Evolutionary conservation across 257 asterid species (phyloP).

Genomic region (Salvia splendens): DNA sequence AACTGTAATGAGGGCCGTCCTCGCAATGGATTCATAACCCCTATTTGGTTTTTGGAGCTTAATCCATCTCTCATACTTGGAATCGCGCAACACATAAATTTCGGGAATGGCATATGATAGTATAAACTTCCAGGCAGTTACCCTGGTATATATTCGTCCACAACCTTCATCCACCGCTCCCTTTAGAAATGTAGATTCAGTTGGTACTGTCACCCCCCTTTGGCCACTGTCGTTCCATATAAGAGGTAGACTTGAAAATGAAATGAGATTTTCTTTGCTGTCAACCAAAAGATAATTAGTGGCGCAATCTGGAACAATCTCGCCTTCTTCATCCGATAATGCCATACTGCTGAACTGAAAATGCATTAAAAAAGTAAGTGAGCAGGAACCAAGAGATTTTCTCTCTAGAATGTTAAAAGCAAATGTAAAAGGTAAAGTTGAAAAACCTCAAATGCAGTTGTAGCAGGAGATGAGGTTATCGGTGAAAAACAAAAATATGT

Average conservation of each 20-base stretch:
- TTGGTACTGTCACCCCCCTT: conserved; percentile 15
- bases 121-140: conserved; percentile 63
- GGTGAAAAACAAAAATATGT: neutral
- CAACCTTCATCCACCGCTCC: conserved; percentile 51
- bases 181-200: conserved; percentile 38
- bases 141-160: conserved; percentile 45
- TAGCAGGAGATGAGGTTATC: neutral
- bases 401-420: neutral
- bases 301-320: conserved; percentile 46
- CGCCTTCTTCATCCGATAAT: conserved; percentile 76
- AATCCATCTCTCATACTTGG: conserved; percentile 48
- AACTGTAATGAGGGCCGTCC: conserved; percentile 48
- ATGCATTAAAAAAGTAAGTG: neutral
- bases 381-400: neutral
- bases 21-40: conserved; percentile 41
- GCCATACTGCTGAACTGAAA: conserved; percentile 37
- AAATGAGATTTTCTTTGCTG: conserved; percentile 34
- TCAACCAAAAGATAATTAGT: conserved; percentile 47
- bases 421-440: neutral
- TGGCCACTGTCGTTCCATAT: conserved; percentile 41
- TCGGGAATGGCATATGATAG: conserved; percentile 53
- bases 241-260: conserved; percentile 58
- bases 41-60: conserved; percentile 58
- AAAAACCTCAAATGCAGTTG: neutral
- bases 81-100: conserved; percentile 47